These are phyloP conservation scores for Casuarina glauca DNA, from an alignment of 306 rosid species.

Conservation along the genomic window DNA sequence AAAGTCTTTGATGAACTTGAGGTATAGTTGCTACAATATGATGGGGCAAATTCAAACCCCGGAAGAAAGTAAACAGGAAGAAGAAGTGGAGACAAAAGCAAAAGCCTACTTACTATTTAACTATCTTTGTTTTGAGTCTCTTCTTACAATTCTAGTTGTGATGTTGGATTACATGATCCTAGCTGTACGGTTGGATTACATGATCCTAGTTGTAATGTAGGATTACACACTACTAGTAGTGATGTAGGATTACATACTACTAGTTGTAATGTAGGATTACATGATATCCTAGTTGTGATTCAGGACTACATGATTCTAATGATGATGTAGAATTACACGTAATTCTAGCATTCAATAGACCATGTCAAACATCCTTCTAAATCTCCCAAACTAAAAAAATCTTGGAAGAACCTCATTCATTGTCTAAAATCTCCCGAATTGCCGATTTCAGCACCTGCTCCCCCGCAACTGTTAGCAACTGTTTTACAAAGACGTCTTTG, in stretches of 20 bases:
- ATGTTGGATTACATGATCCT: slow-evolving; percentile 17
- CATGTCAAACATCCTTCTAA: slow-evolving; percentile 29
- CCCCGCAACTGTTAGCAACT: slow-evolving; percentile 47
- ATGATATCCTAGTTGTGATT: too few species aligned
- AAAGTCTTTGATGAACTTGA: neutral
- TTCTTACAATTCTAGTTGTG: slow-evolving; percentile 32
- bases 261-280: too few species aligned
- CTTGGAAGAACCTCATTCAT: slow-evolving; percentile 49
- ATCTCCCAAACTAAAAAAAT: slow-evolving; percentile 30
- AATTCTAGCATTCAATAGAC: slow-evolving; percentile 27
- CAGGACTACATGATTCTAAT: slow-evolving; percentile 15
- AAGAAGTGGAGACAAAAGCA: neutral
- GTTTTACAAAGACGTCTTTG: slow-evolving; percentile 36
- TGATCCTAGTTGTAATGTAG: too few species aligned
- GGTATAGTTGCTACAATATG: slow-evolving; percentile 20
- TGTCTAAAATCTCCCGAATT: slow-evolving; percentile 40
- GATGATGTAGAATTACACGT: slow-evolving; percentile 22
- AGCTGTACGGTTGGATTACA: too few species aligned
- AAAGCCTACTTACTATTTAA: neutral
- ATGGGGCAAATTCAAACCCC: neutral
- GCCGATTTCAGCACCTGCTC: slow-evolving; percentile 44
- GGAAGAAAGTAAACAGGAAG: neutral
- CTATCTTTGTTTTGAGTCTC: slow-evolving; percentile 21
- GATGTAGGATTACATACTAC: too few species aligned
- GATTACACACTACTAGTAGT: too few species aligned